Conservation (phyloP, 352 stramenopile genomes). For the Phytophthora pisi region DNA sequence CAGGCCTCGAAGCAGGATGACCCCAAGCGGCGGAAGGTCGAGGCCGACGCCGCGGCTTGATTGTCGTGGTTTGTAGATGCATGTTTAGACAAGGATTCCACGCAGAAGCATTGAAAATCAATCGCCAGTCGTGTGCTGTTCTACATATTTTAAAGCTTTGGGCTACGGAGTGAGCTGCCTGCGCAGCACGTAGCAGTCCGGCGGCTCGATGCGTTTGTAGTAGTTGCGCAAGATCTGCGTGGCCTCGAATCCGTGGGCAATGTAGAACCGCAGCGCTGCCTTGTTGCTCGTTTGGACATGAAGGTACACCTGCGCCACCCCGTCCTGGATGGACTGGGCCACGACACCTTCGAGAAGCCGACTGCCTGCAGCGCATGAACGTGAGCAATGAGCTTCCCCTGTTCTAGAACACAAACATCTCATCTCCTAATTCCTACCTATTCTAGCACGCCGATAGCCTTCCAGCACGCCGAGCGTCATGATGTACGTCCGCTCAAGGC, state of each 20-base stretch:
- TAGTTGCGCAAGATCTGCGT: constrained; percentile 93
- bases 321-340: constrained; percentile 36
- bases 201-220: constrained; percentile 94
- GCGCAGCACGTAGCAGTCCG: constrained; percentile 92
- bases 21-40: constrained; percentile 56
- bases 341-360: constrained; percentile 51
- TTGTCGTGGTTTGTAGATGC: background rate
- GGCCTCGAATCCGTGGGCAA: constrained; percentile 84
- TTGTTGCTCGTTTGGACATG: constrained; percentile 95
- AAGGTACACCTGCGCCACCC: constrained; percentile 75
- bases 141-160: constrained; percentile 7
- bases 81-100: constrained; percentile 16
- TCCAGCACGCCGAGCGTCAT: constrained; percentile 95
- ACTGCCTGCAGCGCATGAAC: constrained; percentile 31
- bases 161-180: constrained; percentile 51
- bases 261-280: constrained; percentile 93
- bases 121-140: constrained; percentile 14
- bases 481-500: constrained; percentile 85
- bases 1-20: constrained; percentile 44
- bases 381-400: background rate
- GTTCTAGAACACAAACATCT: too few relatives aligned
- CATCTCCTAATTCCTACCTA: constrained; percentile 47
- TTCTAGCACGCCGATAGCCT: constrained; percentile 79
- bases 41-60: constrained; percentile 22
- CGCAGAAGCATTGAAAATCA: constrained; percentile 5